Conservation (phyloP, 495 filamentous ascomycete genomes). For the Pseudevernia furfuracea region DNA sequence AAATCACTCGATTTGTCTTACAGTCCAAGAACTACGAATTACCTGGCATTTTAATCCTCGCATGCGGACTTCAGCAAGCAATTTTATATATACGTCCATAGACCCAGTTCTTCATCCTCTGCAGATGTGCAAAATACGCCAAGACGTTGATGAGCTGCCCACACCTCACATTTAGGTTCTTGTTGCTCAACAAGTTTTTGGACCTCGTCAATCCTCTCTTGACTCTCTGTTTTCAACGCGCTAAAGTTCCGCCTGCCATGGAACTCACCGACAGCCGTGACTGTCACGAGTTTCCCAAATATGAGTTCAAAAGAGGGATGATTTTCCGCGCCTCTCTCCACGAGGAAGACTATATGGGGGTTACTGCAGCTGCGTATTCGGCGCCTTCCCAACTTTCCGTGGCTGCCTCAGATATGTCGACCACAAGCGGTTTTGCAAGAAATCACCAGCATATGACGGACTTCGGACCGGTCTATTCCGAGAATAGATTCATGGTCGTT, state of each 20-base stretch:
- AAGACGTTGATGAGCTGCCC: too few species aligned
- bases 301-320: not conserved
- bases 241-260: not conserved
- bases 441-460: not conserved
- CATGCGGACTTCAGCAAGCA: too few species aligned
- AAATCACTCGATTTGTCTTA: too few species aligned
- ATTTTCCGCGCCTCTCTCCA: slow-evolving; percentile 1
- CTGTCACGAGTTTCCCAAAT: not conserved
- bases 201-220: not conserved
- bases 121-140: too few species aligned
- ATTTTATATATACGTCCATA: too few species aligned
- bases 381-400: not conserved
- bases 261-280: not conserved
- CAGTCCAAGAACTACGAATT: too few species aligned
- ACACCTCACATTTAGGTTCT: too few species aligned
- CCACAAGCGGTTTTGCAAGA: too few species aligned
- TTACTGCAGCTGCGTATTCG: not conserved
- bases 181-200: not conserved
- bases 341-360: not conserved
- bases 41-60: too few species aligned
- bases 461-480: not conserved
- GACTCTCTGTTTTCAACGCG: not conserved
- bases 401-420: too few species aligned
- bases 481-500: slow-evolving; percentile 7
- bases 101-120: too few species aligned